A percentile compares a stretch with the other conserved stretches of the same genome.
These are phyloP conservation scores for Suillus variegatus DNA, from an alignment of 768 basidiomycete species.

Conservation along the genomic window DNA sequence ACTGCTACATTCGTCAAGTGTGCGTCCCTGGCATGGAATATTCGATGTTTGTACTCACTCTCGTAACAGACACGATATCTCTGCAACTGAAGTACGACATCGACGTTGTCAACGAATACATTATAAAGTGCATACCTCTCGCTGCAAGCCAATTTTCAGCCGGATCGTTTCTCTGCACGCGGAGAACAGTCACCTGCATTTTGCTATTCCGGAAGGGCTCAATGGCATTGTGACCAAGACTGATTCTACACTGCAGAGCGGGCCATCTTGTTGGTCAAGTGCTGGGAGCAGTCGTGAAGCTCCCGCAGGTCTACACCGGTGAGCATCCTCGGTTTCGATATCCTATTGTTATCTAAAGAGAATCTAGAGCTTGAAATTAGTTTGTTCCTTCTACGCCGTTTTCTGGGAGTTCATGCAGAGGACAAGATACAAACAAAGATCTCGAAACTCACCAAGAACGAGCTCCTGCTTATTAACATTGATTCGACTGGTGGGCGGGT, in stretches of 20 bases:
- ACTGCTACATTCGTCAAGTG: slow-evolving; percentile 96
- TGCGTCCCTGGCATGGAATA: slow-evolving; percentile 29
- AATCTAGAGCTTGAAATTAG: slow-evolving; percentile 83
- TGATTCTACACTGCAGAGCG: slow-evolving; percentile 91
- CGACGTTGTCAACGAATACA: slow-evolving; percentile 98
- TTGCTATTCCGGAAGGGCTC: slow-evolving; percentile 97
- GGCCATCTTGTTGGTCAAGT: slow-evolving; percentile 97
- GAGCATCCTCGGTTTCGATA: slow-evolving; percentile 8
- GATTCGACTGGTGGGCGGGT: slow-evolving; percentile 97
- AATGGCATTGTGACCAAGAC: slow-evolving; percentile 98
- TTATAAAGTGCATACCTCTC: slow-evolving; percentile 95
- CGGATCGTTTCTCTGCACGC: slow-evolving; percentile 91
- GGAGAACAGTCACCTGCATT: slow-evolving; percentile 91
- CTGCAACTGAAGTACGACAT: slow-evolving; percentile 98
- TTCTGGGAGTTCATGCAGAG: slow-evolving; percentile 96
- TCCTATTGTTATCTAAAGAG: not conserved
- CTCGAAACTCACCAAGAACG: slow-evolving; percentile 87
- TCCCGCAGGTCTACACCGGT: slow-evolving; percentile 85
- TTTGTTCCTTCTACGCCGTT: slow-evolving; percentile 90
- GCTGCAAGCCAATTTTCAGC: slow-evolving; percentile 93
- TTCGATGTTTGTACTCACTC: not conserved
- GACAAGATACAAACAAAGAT: slow-evolving; percentile 99
- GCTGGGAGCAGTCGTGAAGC: slow-evolving; percentile 40
- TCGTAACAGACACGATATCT: slow-evolving; percentile 84
- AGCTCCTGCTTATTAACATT: slow-evolving; percentile 95